Base-by-base conservation (phyloP, 306 rosid genomes). In the Alnus rubra region DNA sequence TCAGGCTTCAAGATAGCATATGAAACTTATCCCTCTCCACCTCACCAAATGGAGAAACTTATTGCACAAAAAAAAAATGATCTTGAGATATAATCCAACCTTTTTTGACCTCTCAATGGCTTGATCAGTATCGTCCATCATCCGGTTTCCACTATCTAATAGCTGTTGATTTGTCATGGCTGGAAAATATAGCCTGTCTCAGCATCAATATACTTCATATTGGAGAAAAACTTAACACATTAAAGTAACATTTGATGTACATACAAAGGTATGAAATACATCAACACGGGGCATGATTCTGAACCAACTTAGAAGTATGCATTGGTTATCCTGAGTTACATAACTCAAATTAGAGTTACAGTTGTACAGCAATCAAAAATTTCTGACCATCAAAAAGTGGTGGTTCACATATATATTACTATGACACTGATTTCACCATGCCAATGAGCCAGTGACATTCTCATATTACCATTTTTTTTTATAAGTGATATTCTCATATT, bases 91-190 rank as follows among this genome's bases (percentile, higher is more conserved):
- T 44, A 75, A 75, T 80, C 87, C 39, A 63, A 95, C 98, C 98
- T 85, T 92, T 76, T 90, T 88, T 51, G 97, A 89, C 85, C 98
- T 91, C 83, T 95, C 98, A 79, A 95, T 91, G 82, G 98, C 97
- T 85, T 92, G 94, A 87, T 95, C 98, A 56, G 98, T 95, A 63
- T 95, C 97, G 77, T 95, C 88, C 97, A 95, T 95, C 98, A 95
- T 95, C 72, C 13, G 85, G 81, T 88, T 87, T 71, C 98, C 98
- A 16, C 50, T 82, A 72, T 85, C 94, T 9, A 92, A 76, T 77
- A 95, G 88, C 85, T 95, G 98, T 80, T 95, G 91, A 70, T 95
- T 92, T 79, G 97, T 81, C 98, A 95, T 95, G 55, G 89, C 97
- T 92, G 92, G 79, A 91, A 81, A 78, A 78, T 10, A 37, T 60